Percentiles rank a stretch among this genome's conserved stretches.
These are phyloP conservation scores for Rhynchosporium graminicola DNA, from an alignment of 2,329 filamentous ascomycete species.

Conservation along the genomic window DNA sequence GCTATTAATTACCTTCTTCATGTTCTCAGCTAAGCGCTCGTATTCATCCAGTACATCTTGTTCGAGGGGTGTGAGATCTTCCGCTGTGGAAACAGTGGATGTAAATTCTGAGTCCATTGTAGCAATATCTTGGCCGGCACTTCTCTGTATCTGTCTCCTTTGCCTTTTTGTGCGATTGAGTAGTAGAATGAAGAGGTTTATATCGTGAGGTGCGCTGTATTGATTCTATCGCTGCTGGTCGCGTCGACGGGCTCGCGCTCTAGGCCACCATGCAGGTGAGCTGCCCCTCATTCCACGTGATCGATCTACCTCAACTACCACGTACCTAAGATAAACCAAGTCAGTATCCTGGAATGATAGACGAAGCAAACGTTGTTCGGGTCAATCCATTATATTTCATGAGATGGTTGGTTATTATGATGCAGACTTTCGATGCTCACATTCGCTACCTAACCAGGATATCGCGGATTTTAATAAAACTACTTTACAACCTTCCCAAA, in stretches of 20 bases:
- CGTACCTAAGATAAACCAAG: no score
- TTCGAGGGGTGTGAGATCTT: conserved; percentile 75
- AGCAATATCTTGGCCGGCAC: neutral
- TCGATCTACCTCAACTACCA: neutral
- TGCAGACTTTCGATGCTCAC: conserved; percentile 10
- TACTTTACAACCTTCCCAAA: conserved; percentile 11
- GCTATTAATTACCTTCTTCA: conserved; percentile 72
- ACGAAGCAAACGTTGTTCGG: no score
- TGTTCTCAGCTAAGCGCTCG: conserved; percentile 79
- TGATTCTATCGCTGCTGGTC: neutral
- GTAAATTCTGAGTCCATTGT: conserved; percentile 11
- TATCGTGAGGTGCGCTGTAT: neutral
- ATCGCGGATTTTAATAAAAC: conserved; percentile 5
- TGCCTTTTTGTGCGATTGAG: neutral
- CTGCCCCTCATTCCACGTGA: conserved; percentile 5
- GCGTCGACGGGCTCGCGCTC: neutral
- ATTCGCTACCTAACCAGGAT: neutral
- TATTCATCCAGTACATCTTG: conserved; percentile 97
- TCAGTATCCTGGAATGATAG: no score
- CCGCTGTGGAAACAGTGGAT: conserved; percentile 22
- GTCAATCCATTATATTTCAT: no score
- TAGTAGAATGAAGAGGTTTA: neutral
- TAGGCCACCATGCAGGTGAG: neutral
- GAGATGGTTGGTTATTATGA: neutral
- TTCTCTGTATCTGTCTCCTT: neutral